Percentiles rank a stretch among this genome's conserved stretches.
Conservation (phyloP, 2,329 filamentous ascomycete species). For the Cytospora schulzeri region DNA sequence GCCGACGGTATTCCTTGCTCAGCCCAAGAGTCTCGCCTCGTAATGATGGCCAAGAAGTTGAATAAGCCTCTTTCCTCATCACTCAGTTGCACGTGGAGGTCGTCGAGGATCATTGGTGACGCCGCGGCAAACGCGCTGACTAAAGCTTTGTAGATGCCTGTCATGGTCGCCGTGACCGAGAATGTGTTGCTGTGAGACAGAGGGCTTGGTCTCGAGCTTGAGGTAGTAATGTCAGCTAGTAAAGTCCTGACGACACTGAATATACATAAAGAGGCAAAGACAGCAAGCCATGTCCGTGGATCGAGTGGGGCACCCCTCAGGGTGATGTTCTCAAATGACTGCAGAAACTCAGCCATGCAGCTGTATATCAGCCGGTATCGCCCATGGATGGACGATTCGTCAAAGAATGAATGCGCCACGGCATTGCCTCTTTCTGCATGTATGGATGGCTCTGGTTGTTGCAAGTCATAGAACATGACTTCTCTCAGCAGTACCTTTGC, state of each 20-base stretch:
- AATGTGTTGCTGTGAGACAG: constrained; percentile 7
- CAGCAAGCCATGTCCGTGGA: constrained; percentile 51
- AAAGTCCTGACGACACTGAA: constrained; percentile 59
- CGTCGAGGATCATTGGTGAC: constrained; percentile 49
- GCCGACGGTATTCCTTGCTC: constrained; percentile 49
- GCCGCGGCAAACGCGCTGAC: constrained; percentile 51
- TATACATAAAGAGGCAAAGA: constrained; percentile 59
- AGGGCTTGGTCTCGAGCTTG: constrained; percentile 29
- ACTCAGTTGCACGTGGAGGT: constrained; percentile 43
- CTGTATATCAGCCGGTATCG: constrained; percentile 52
- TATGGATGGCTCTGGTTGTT: constrained; percentile 51
- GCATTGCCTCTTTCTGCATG: constrained; percentile 40
- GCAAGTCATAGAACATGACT: constrained; percentile 55
- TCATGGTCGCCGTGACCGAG: constrained; percentile 41
- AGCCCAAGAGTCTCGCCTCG: constrained; percentile 51
- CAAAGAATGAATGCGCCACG: constrained; percentile 38
- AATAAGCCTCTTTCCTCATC: constrained; percentile 49
- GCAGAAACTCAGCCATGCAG: constrained; percentile 54
- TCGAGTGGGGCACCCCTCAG: constrained; percentile 42
- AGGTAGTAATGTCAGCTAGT: constrained; percentile 48
- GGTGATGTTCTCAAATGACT: constrained; percentile 52
- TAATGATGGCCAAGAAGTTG: constrained; percentile 46
- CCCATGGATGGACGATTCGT: constrained; percentile 51
- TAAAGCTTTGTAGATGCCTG: constrained; percentile 54
- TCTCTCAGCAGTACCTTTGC: constrained; percentile 60